Evolutionary conservation across 257 asterid genomes (phyloP).

Genomic region (Rehmannia glutinosa): DNA sequence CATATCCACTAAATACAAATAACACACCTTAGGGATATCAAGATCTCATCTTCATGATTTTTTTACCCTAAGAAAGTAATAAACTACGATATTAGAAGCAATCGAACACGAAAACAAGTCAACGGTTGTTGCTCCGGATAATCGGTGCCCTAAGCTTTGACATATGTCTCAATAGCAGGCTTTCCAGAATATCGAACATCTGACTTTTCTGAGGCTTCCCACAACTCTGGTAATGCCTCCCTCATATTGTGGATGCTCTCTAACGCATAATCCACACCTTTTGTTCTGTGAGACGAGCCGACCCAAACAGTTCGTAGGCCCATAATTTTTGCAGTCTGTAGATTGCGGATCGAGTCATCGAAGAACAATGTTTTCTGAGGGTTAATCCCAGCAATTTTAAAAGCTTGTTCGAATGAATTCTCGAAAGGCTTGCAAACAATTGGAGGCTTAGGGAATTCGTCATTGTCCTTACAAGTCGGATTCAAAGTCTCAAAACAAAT

Average conservation of each 20-base stretch:
- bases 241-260: conserved; percentile 85
- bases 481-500: not conserved
- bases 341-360: conserved; percentile 82
- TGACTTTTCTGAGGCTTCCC: conserved; percentile 55
- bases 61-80: too few species aligned
- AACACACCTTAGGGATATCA: too few species aligned
- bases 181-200: conserved; percentile 40
- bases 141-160: conserved; percentile 52
- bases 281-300: conserved; percentile 53
- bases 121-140: too few species aligned
- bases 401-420: not conserved
- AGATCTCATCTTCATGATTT: too few species aligned
- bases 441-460: not conserved
- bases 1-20: too few species aligned
- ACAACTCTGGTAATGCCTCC: conserved; percentile 86
- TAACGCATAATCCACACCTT: conserved; percentile 67
- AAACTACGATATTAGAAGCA: too few species aligned
- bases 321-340: conserved; percentile 59
- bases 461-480: not conserved
- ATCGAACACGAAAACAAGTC: too few species aligned
- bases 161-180: conserved; percentile 55
- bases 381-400: not conserved
- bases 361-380: conserved; percentile 36
- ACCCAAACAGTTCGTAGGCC: conserved; percentile 84
- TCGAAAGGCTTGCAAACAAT: not conserved